Conservation (phyloP, 306 rosid species). For the Casuarina cunninghamiana region DNA sequence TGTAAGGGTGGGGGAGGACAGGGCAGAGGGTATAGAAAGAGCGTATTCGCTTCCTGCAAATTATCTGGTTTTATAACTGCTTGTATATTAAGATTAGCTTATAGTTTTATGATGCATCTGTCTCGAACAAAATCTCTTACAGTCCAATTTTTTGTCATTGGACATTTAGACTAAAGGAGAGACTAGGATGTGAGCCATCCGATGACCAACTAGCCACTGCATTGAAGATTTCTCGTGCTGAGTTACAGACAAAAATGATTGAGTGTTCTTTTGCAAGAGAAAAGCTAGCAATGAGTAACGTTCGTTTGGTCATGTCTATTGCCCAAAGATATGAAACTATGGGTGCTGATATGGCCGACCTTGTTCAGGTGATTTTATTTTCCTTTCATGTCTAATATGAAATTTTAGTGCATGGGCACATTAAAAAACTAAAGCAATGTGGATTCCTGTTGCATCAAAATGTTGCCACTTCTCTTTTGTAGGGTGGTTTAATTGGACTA, state of each 20-base stretch:
- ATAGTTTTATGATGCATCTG: neutral
- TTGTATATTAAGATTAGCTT: too few species aligned
- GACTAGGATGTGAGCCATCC: constrained; percentile 86
- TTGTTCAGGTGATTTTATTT: constrained; percentile 70
- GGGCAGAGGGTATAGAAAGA: neutral
- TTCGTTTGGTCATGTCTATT: constrained; percentile 89
- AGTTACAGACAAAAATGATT: constrained; percentile 55
- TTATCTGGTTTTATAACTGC: neutral
- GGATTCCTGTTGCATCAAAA: constrained; percentile 10
- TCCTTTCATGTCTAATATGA: constrained; percentile 4
- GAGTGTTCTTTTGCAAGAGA: constrained; percentile 88
- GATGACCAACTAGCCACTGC: constrained; percentile 80
- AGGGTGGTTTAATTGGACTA: constrained; percentile 98
- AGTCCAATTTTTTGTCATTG: neutral
- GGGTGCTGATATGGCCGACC: constrained; percentile 96
- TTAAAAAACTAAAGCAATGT: constrained; percentile 8
- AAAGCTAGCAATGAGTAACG: constrained; percentile 90
- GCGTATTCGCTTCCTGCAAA: neutral
- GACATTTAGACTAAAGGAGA: constrained; percentile 66
- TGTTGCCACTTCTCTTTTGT: constrained; percentile 25
- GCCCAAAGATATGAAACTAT: constrained; percentile 90
- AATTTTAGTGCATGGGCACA: constrained; percentile 6
- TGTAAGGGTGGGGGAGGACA: neutral
- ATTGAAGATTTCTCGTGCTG: constrained; percentile 69
- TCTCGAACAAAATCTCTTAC: neutral